Percentiles rank a stretch among this genome's conserved stretches.
Evolutionary conservation across 371 early-diverging fungal species (phyloP).

Genomic region (Entomophthora muscae): DNA sequence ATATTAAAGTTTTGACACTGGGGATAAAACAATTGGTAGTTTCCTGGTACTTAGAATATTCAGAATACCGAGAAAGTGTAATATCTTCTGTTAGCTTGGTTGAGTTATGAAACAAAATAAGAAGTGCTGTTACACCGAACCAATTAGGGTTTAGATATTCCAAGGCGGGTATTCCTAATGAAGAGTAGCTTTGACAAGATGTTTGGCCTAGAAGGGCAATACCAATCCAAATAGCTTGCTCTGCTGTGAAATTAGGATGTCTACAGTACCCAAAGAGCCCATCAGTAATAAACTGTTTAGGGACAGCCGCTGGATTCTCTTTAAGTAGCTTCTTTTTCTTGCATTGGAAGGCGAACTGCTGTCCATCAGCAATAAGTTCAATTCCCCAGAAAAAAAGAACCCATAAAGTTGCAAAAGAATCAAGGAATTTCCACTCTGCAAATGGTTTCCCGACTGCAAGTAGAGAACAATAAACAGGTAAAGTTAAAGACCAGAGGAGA

Average conservation of each 20-base stretch:
- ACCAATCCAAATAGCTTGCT: constrained; percentile 36
- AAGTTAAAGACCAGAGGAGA: constrained; percentile 36
- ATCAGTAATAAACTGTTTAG: constrained; percentile 19
- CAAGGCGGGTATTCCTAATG: background rate
- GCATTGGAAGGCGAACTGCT: constrained; percentile 64
- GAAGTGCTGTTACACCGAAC: constrained; percentile 31
- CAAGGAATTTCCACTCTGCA: constrained; percentile 16
- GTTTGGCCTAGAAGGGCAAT: constrained; percentile 41
- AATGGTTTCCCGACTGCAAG: background rate
- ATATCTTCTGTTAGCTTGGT: constrained; percentile 60
- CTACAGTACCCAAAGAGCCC: constrained; percentile 11
- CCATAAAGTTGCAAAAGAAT: constrained; percentile 19
- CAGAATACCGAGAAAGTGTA: constrained; percentile 44
- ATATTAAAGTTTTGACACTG: background rate
- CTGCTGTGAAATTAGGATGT: constrained; percentile 12
- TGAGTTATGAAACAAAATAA: constrained; percentile 48
- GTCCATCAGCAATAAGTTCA: constrained; percentile 65
- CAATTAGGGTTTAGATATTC: constrained; percentile 7
- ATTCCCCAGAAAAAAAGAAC: constrained; percentile 25
- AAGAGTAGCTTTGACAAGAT: constrained; percentile 11
- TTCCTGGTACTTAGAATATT: constrained; percentile 43
- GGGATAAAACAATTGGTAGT: constrained; percentile 44
- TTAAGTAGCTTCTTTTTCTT: constrained; percentile 29
- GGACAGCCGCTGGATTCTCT: constrained; percentile 31
- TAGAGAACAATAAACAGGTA: constrained; percentile 23